phyloP scores from a whole-genome alignment of 805 yeast species.

The Yamadazyma tumulicola region DNA sequence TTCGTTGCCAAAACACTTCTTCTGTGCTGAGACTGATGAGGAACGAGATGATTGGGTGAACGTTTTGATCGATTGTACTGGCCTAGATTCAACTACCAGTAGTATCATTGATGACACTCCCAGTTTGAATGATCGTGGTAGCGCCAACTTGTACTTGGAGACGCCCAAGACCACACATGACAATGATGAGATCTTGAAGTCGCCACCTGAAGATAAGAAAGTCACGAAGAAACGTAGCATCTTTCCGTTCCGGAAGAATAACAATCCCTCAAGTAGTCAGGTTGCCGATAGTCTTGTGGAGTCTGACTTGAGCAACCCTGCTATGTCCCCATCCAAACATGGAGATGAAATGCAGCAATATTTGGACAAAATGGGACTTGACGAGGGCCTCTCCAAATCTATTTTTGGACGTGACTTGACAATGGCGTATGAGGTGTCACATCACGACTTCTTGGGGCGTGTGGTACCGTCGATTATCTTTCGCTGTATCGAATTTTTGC shows the following conservation, averaged over 20 bases:
- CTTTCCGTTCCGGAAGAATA: conserved; percentile 50
- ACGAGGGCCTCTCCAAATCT: conserved; percentile 30
- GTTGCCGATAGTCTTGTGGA: conserved; percentile 5
- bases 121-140: not conserved
- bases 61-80: conserved; percentile 26
- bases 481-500: conserved; percentile 68
- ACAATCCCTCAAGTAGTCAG: conserved; percentile 5
- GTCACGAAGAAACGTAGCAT: conserved; percentile 51
- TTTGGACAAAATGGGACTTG: conserved; percentile 34
- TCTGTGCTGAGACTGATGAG: conserved; percentile 75
- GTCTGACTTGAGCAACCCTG: conserved; percentile 1
- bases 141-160: conserved; percentile 1
- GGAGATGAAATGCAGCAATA: conserved; percentile 22
- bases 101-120: not conserved
- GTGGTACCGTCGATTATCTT: conserved; percentile 71
- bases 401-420: conserved; percentile 67
- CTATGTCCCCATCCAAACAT: conserved; percentile 2
- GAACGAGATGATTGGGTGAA: conserved; percentile 77
- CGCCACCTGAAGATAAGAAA: conserved; percentile 27
- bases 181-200: conserved; percentile 6
- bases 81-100: not conserved
- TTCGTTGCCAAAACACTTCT: conserved; percentile 51
- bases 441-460: conserved; percentile 41
- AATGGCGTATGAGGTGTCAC: conserved; percentile 50
- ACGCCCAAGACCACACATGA: conserved; percentile 7